Conservation (phyloP, 1,284 basidiomycete genomes). For the Pseudozyma tsukubaensis region DNA sequence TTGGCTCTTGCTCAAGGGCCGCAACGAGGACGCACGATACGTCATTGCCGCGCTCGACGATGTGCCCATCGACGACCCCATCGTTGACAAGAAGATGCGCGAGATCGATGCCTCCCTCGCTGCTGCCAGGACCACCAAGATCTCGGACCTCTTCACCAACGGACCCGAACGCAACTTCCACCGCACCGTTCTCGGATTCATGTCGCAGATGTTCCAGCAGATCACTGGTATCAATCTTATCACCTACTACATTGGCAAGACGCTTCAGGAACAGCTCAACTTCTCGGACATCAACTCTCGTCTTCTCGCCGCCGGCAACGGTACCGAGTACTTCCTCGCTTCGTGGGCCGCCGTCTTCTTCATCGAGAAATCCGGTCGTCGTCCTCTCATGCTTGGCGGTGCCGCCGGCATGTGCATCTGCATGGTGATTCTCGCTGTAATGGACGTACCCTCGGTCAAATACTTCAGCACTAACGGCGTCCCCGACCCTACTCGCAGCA, state of each 20-base stretch:
- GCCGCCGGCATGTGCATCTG: constrained; percentile 59
- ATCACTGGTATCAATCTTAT: constrained; percentile 65
- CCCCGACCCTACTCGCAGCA: no score
- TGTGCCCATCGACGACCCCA: constrained; percentile 54
- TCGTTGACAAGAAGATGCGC: constrained; percentile 51
- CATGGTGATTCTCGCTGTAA: constrained; percentile 58
- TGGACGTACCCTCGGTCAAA: constrained; percentile 29
- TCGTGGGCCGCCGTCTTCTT: constrained; percentile 64
- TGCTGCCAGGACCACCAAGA: constrained; percentile 33
- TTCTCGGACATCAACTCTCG: constrained; percentile 58
- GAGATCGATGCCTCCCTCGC: constrained; percentile 59
- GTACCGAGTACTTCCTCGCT: constrained; percentile 67
- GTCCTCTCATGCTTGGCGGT: constrained; percentile 64
- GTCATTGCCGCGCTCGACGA: constrained; percentile 61
- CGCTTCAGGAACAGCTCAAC: constrained; percentile 61
- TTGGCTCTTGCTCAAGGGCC: constrained; percentile 64
- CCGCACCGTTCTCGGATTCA: constrained; percentile 60
- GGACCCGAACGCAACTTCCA: constrained; percentile 67
- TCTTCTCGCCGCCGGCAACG: constrained; percentile 65
- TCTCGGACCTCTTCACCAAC: constrained; percentile 61
- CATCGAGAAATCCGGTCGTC: constrained; percentile 62
- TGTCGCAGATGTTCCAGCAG: constrained; percentile 67
- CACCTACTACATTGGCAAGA: constrained; percentile 67
- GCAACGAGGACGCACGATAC: constrained; percentile 55
- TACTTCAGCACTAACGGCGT: constrained; percentile 6